Evolutionary conservation across 2,329 filamentous ascomycete genomes (phyloP).

Genomic region (Arachnomyces sp.): DNA sequence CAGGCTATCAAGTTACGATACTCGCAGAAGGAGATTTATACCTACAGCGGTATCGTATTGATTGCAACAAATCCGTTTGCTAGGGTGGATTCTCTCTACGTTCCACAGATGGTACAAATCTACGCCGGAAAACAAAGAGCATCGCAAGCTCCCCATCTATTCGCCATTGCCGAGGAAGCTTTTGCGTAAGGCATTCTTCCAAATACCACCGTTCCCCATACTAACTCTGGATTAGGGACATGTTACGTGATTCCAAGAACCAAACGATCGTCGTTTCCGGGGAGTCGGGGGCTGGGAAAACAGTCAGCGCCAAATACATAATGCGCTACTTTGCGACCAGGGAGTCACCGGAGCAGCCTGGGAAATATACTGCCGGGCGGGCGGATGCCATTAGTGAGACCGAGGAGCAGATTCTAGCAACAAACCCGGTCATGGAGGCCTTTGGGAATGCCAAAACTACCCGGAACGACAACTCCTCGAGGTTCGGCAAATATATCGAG

Average conservation of each 20-base stretch:
- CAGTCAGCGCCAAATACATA: slow-evolving; percentile 98
- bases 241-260: slow-evolving; percentile 91
- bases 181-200: slow-evolving; percentile 62
- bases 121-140: slow-evolving; percentile 95
- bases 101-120: slow-evolving; percentile 98
- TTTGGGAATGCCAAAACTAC: slow-evolving; percentile 99
- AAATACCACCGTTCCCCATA: slow-evolving; percentile 1
- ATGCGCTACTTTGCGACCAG: slow-evolving; percentile 99
- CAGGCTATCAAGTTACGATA: slow-evolving; percentile 97
- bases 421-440: slow-evolving; percentile 99
- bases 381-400: slow-evolving; percentile 84
- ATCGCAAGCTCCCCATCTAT: slow-evolving; percentile 93
- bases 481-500: slow-evolving; percentile 99
- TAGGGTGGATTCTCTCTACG: slow-evolving; percentile 93
- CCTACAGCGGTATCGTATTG: slow-evolving; percentile 95
- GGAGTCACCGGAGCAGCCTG: slow-evolving; percentile 83
- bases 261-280: slow-evolving; percentile 99
- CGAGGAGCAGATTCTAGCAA: slow-evolving; percentile 95
- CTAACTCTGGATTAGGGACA: slow-evolving; percentile 55
- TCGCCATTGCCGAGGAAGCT: slow-evolving; percentile 96
- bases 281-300: slow-evolving; percentile 97
- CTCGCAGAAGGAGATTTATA: slow-evolving; percentile 98
- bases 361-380: slow-evolving; percentile 65
- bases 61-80: slow-evolving; percentile 99
- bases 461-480: slow-evolving; percentile 95